phyloP scores from a whole-genome alignment of 106 monocot genomes.

The Dendrobium chrysotoxum region DNA sequence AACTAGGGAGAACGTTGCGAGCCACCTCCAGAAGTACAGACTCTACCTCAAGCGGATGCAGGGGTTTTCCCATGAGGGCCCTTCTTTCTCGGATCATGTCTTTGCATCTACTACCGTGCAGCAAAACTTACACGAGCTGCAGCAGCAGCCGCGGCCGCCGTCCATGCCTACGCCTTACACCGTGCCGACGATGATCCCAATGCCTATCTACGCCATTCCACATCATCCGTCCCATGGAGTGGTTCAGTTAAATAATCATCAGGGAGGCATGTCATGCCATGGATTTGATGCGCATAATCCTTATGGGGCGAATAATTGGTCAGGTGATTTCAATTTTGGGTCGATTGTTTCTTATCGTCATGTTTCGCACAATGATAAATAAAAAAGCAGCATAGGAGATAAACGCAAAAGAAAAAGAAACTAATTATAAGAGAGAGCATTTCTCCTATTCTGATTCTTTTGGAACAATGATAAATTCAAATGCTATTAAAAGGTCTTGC shows the following conservation, averaged over 20 bases:
- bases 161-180: slow-evolving; percentile 23
- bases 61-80: slow-evolving; percentile 20
- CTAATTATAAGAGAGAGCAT: neutral
- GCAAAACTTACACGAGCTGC: slow-evolving; percentile 19
- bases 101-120: slow-evolving; percentile 28
- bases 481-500: neutral
- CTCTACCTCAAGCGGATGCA: slow-evolving; percentile 39
- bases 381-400: neutral
- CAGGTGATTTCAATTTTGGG: slow-evolving; percentile 21
- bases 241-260: slow-evolving; percentile 23
- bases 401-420: neutral
- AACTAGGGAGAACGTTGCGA: slow-evolving; percentile 46
- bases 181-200: slow-evolving; percentile 23
- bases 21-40: slow-evolving; percentile 53
- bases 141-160: neutral
- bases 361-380: slow-evolving; percentile 11
- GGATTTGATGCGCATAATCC: slow-evolving; percentile 28
- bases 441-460: neutral
- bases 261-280: slow-evolving; percentile 8
- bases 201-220: slow-evolving; percentile 27
- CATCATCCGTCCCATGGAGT: slow-evolving; percentile 17
- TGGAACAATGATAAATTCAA: neutral
- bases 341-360: slow-evolving; percentile 18
- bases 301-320: slow-evolving; percentile 24
- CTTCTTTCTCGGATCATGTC: slow-evolving; percentile 27